Evolutionary conservation across 2,329 filamentous ascomycete genomes (phyloP), one percentile per base, ranked within the genome.

Genomic region (Apiospora koreana): DNA sequence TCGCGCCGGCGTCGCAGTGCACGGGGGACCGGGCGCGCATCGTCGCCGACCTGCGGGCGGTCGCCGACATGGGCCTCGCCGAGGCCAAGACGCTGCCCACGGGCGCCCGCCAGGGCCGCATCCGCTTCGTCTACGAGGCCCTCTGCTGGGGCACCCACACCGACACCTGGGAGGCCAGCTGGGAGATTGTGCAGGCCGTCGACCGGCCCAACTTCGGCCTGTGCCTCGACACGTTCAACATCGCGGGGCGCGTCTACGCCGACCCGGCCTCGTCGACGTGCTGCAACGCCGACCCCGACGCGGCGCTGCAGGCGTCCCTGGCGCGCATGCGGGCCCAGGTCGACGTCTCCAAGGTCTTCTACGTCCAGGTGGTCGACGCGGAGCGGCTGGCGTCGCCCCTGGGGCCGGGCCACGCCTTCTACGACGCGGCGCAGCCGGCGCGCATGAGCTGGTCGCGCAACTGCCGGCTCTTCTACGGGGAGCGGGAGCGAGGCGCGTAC

Each of bases 361-460:
- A 93, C 75, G 84, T 95, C 1, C 93, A 95, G 77, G 86, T 95
- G 9, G 92, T 93, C 6, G 93, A 95, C 76, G 93, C 89, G 1
- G 91, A 94, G 78, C 83, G 86, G 4, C 83, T 94, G 3, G 75
- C 79, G 0, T 75, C 81, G 14, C 92, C 92, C 0, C 79, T 95
- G 10, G 75, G 85, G 2, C 77, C 84, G 25, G 85, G 83, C 1
- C 91, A 93, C 77, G 78, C 82, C 7, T 92, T 88, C 75, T 87
- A 91, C 80, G 82, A 87, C 10, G 78, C 84, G 0, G 85, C 83
- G 5, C 91, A 92, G 79, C 86, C 86, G 21, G 77, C 87, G 2
- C 82, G 91, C 3, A 95, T 95, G 93, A 93, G 87, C 76, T 95
- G 93, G 93, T 93, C 88, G 46, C 82, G 93, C 23, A 94, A 94